Evolutionary conservation across 2,329 filamentous ascomycete genomes (phyloP).

Genomic region (Daldinia eschscholtzii): DNA sequence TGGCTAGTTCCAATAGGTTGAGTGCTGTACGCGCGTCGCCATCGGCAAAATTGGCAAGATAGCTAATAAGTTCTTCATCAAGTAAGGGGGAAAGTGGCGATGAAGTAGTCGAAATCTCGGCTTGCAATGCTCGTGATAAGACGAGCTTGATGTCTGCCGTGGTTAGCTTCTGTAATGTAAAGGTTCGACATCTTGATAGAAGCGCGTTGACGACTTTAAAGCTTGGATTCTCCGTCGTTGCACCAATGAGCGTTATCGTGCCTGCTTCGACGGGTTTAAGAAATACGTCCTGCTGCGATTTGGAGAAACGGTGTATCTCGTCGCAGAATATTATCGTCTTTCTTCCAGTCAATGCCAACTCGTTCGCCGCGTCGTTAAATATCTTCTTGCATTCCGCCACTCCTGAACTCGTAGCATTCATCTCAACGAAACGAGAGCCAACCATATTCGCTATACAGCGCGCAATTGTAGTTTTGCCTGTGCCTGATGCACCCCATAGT

Average conservation of each 20-base stretch:
- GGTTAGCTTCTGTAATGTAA: conserved; percentile 82
- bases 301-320: conserved; percentile 93
- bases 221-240: conserved; percentile 96
- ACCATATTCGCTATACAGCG: conserved; percentile 87
- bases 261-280: conserved; percentile 92
- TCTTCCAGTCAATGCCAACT: conserved; percentile 82
- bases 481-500: conserved; percentile 86
- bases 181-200: conserved; percentile 89
- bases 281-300: conserved; percentile 95
- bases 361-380: conserved; percentile 85
- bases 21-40: conserved; percentile 94
- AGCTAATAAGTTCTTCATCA: conserved; percentile 80
- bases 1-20: conserved; percentile 89
- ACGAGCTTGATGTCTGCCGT: conserved; percentile 80
- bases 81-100: conserved; percentile 68
- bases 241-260: conserved; percentile 90
- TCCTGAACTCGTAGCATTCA: conserved; percentile 91
- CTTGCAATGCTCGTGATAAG: conserved; percentile 77
- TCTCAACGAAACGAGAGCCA: conserved; percentile 90
- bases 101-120: conserved; percentile 62
- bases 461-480: conserved; percentile 92
- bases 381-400: conserved; percentile 93
- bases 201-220: conserved; percentile 93
- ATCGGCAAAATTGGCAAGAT: conserved; percentile 88
- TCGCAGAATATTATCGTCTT: conserved; percentile 98